phyloP scores from a whole-genome alignment of 345 rosid species.

The Citrus glauca region DNA sequence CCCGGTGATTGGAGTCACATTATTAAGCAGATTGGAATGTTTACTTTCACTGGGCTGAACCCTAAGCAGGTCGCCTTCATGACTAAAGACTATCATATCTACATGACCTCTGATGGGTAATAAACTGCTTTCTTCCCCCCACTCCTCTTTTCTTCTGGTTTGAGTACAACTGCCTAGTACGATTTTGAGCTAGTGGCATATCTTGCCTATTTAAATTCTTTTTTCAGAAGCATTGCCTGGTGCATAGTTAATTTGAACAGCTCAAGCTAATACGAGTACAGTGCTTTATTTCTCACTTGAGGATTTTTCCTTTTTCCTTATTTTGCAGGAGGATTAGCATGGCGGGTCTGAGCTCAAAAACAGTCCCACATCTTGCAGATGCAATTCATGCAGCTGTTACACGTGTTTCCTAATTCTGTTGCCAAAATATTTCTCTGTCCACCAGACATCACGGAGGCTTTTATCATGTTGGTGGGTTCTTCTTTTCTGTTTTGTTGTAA shows the following conservation, averaged over 20 bases:
- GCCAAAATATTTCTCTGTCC: neutral
- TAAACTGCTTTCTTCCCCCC: neutral
- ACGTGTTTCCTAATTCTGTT: conserved; percentile 12
- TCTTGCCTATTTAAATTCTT: neutral
- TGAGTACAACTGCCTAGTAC: neutral
- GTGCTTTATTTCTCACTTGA: neutral
- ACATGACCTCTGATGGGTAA: conserved; percentile 82
- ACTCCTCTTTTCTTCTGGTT: neutral
- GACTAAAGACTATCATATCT: conserved; percentile 68
- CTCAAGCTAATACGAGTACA: neutral
- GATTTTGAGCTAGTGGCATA: neutral
- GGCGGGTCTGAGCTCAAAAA: conserved; percentile 71
- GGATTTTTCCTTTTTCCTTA: neutral
- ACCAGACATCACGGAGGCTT: neutral
- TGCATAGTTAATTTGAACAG: neutral
- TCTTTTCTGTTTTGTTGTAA: neutral
- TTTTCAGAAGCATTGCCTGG: neutral
- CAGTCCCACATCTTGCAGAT: conserved; percentile 70
- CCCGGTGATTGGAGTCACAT: conserved; percentile 88
- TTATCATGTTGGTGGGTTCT: neutral
- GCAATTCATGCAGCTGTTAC: conserved; percentile 67
- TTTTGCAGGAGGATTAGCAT: conserved; percentile 69
- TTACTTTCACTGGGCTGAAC: conserved; percentile 68
- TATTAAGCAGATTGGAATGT: conserved; percentile 77
- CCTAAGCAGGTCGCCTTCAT: conserved; percentile 58